Conservation (phyloP, 352 stramenopile genomes). For the Peronospora farinosa region DNA sequence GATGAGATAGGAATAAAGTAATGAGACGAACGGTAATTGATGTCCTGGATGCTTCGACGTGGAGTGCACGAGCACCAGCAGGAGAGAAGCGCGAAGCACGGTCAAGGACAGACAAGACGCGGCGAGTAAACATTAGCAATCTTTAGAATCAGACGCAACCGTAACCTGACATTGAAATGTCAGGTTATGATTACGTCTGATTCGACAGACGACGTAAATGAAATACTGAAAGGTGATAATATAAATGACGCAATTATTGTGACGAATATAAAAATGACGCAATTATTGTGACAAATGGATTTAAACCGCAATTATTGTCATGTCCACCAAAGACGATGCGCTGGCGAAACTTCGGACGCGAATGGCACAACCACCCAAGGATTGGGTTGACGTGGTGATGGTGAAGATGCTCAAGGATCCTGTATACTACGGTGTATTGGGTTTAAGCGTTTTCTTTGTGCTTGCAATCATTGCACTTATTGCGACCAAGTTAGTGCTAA, state of each 20-base stretch:
- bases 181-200: too few relatives aligned
- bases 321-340: slow-evolving; percentile 15
- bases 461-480: slow-evolving; percentile 49
- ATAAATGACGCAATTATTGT: background rate
- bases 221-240: background rate
- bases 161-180: too few relatives aligned
- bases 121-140: slow-evolving; percentile 16
- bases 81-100: slow-evolving; percentile 16
- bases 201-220: too few relatives aligned
- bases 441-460: slow-evolving; percentile 37
- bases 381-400: slow-evolving; percentile 61
- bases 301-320: background rate
- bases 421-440: slow-evolving; percentile 46
- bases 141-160: too few relatives aligned
- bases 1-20: too few relatives aligned
- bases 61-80: slow-evolving; percentile 29
- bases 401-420: slow-evolving; percentile 55
- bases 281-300: background rate
- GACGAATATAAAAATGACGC: background rate
- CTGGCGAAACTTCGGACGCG: slow-evolving; percentile 35
- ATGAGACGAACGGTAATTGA: slow-evolving; percentile 43
- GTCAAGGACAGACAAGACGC: slow-evolving; percentile 15
- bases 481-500: slow-evolving; percentile 51
- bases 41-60: slow-evolving; percentile 53
- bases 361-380: slow-evolving; percentile 47